Evolutionary conservation across 2,329 filamentous ascomycete species (phyloP), one percentile per base, ranked within the genome.

Genomic region (Neocucurbitaria cava): DNA sequence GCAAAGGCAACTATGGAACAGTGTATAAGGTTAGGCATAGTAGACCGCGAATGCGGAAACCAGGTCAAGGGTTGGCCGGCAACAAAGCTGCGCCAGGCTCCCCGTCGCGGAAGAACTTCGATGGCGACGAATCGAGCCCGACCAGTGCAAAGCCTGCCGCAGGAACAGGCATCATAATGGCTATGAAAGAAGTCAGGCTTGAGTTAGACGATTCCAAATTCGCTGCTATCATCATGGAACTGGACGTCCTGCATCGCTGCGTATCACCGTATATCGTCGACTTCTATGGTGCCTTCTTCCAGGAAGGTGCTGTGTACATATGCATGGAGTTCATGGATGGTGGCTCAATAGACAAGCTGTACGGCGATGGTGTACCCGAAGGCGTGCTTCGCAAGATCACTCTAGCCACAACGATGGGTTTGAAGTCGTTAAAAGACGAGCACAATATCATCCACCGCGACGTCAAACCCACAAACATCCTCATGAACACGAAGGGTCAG

Each of bases 261-360:
- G 83, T 95, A 3, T 97, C 92, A 1, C 94, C 95, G 0, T 96
- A 94, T 76, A 98, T 99, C 65, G 95, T 99, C 75, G 94, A 99
- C 72, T 99, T 99, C 70, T 99, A 98, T 74, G 95, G 95, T 0
- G 95, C 95, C 5, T 99, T 99, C 75, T 99, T 97, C 82, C 95
- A 99, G 72, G 95, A 99, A 79, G 94, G 95, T 24, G 95, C 95
- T 0, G 95, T 99, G 1, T 99, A 99, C 77, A 98, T 99, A 76
- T 99, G 95, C 78, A 96, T 99, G 75, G 95, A 99, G 78, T 96
- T 92, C 77, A 99, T 99, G 95, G 93, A 99, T 72, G 95, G 95
- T 42, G 95, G 95, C 7, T 98, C 93, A 33, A 93, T 98, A 71
- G 95, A 99, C 81, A 97, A 97, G 76, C 79, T 99, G 11, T 99